Conservation (phyloP, 768 basidiomycete species). For the Kwoniella mangroviensis region DNA sequence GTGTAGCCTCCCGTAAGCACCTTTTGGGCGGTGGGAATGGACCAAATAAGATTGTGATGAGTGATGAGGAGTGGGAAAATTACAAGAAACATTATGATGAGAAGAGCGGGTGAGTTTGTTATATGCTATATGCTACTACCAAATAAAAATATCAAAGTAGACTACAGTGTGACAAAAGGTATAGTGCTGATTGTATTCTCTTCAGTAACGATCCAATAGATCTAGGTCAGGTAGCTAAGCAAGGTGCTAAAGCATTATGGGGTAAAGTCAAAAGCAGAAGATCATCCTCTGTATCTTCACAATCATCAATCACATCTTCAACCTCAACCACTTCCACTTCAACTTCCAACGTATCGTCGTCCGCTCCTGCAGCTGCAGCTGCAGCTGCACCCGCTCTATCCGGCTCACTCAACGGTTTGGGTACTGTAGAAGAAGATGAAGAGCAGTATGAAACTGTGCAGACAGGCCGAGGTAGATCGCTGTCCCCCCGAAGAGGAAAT, state of each 20-base stretch:
- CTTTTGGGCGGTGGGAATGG: constrained; percentile 29
- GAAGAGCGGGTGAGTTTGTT: constrained; percentile 27
- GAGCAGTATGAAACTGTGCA: constrained; percentile 1
- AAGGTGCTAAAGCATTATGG: constrained; percentile 50
- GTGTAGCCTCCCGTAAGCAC: constrained; percentile 49
- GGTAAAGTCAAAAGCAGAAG: constrained; percentile 36
- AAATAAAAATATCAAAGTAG: too few species aligned
- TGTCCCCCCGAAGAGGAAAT: neutral
- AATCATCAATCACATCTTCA: constrained; percentile 7
- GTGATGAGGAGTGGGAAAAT: constrained; percentile 49
- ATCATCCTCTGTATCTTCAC: constrained; percentile 11
- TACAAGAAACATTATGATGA: constrained; percentile 43
- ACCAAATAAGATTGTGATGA: constrained; percentile 40
- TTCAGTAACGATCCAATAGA: constrained; percentile 41
- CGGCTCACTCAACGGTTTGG: constrained; percentile 2
- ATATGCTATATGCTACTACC: too few species aligned
- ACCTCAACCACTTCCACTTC: constrained; percentile 2
- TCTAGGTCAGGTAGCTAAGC: constrained; percentile 44
- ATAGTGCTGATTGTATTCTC: neutral
- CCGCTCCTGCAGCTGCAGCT: neutral
- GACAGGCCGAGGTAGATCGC: neutral
- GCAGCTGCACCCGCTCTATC: neutral
- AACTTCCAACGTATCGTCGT: neutral
- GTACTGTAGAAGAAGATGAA: constrained; percentile 25
- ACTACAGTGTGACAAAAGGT: too few species aligned